These are phyloP conservation scores for Xylaria sp. DNA, from an alignment of 2,329 filamentous ascomycete genomes.

Conservation along the genomic window DNA sequence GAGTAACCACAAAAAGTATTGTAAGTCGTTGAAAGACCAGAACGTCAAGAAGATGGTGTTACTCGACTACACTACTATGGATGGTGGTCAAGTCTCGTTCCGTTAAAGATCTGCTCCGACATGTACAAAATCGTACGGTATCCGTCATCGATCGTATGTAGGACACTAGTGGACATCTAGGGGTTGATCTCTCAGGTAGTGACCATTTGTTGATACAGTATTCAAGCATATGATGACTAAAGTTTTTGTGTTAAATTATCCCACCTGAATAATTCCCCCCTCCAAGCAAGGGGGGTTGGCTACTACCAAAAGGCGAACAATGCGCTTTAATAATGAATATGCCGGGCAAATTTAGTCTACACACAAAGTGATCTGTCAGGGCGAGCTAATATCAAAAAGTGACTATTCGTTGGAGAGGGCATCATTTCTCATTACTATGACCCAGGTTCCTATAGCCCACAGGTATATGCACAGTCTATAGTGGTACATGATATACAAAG, in stretches of 20 bases:
- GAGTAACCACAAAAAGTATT: slow-evolving; percentile 39
- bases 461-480: slow-evolving; percentile 18
- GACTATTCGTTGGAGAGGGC: slow-evolving; percentile 3
- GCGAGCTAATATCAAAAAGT: not conserved
- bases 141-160: too few species aligned
- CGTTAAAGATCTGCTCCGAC: not conserved
- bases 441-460: not conserved
- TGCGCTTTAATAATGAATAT: not conserved
- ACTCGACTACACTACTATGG: slow-evolving; percentile 35
- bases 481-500: slow-evolving; percentile 24
- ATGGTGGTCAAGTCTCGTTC: slow-evolving; percentile 3
- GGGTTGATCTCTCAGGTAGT: not conserved
- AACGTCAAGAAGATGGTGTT: slow-evolving; percentile 38
- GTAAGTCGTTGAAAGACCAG: slow-evolving; percentile 39
- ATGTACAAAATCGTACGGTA: too few species aligned
- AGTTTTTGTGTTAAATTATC: not conserved
- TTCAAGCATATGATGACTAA: too few species aligned
- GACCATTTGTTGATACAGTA: too few species aligned
- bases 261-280: not conserved
- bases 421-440: slow-evolving; percentile 19
- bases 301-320: not conserved
- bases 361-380: not conserved
- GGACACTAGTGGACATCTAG: not conserved
- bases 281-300: not conserved
- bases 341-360: not conserved